Evolutionary conservation across 768 basidiomycete species (phyloP), one percentile per base, ranked within the genome.

Genomic region (Solioccasus polychromus): DNA sequence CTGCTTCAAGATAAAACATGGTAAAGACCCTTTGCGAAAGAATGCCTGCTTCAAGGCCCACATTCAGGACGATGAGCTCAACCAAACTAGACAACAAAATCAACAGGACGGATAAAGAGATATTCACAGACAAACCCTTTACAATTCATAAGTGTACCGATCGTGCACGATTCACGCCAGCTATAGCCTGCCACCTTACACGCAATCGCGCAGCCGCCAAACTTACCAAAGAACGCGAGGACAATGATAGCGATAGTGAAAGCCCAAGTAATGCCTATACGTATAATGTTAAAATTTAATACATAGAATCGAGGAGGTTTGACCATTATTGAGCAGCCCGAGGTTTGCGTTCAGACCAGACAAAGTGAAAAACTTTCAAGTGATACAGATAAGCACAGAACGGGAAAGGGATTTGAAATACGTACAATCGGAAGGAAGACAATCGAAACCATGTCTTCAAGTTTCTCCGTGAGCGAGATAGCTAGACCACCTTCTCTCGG

Each of bases 51-150:
- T 76, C 71, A 3, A 95, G 72, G 3, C 95, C 94, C 51, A 98
- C 89, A 56, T 98, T 99, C 51, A 98, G 82, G 4, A 98, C 94
- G 56, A 98, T 96, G 15, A 97, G 74, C 60, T 96, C 94, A 8
- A 97, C 88, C 5, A 96, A 74, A 18, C 87, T 89, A 26, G 15
- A n/a, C 40, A 17, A 23, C 54, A 11, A 59, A 45, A 23, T 57
- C 17, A 4, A 8, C 38, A 24, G 15, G n/a, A n/a, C 3, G 20
- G 4, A 38, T 18, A 42, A 17, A n/a, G n/a, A n/a, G n/a, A n/a
- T 20, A 23, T 2, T 8, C 9, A 23, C 2, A 1, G 12, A 37
- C 72, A 26, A 10, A 87, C 87, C 92, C 93, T 75, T 98, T 94
- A 61, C 93, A 95, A 59, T 84, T 88, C 94, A 99, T 97, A 40